Percentiles rank a stretch among this genome's conserved stretches.
These are phyloP conservation scores for Naganishia friedmannii DNA, from an alignment of 768 basidiomycete genomes.

Conservation along the genomic window DNA sequence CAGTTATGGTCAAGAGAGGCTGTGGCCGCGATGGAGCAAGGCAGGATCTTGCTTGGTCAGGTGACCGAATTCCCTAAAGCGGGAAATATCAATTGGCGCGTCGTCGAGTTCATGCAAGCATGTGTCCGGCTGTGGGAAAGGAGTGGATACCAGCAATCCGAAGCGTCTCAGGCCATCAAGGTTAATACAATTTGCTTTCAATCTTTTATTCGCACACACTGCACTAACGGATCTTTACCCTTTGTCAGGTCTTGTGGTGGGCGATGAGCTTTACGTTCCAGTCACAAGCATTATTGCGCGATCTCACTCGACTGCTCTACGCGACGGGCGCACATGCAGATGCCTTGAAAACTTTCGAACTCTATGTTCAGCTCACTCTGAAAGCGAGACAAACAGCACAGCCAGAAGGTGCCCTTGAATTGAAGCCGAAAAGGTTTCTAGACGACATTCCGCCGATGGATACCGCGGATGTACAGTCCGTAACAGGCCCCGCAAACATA, in stretches of 20 bases:
- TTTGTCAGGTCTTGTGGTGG: constrained; percentile 78
- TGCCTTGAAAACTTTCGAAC: constrained; percentile 65
- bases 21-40: constrained; percentile 67
- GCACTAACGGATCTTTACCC: constrained; percentile 7
- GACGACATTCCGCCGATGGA: constrained; percentile 12
- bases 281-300: constrained; percentile 76
- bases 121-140: constrained; percentile 79
- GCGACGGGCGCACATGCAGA: constrained; percentile 53
- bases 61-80: constrained; percentile 77
- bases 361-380: constrained; percentile 79
- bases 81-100: constrained; percentile 70
- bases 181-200: constrained; percentile 12
- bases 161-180: constrained; percentile 72
- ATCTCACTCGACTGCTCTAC: constrained; percentile 73
- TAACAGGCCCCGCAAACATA: constrained; percentile 20
- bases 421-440: constrained; percentile 32
- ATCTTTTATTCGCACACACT: neutral
- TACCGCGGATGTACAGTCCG: constrained; percentile 1
- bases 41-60: constrained; percentile 64
- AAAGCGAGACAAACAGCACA: constrained; percentile 70
- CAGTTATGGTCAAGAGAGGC: constrained; percentile 64
- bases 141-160: constrained; percentile 62
- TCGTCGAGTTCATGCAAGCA: constrained; percentile 78
- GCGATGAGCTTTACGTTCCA: constrained; percentile 91
- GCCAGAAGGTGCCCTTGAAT: constrained; percentile 48